These are phyloP conservation scores for Pneumocystis carinii DNA, from an alignment of 1,139 yeast genomes.

Conservation along the genomic window DNA sequence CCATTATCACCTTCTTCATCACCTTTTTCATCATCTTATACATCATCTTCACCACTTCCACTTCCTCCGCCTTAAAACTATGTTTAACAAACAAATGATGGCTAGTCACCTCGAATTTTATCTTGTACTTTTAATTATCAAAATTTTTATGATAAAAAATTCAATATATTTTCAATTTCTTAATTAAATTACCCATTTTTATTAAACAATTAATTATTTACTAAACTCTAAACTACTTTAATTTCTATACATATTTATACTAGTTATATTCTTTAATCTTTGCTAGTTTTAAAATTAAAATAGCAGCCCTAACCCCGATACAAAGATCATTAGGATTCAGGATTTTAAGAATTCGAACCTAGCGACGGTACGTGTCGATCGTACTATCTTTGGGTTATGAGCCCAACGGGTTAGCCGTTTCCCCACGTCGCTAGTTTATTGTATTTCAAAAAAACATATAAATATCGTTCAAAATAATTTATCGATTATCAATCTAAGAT, in stretches of 20 bases:
- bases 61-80: not conserved
- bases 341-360: not conserved
- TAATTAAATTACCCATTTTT: too few species aligned
- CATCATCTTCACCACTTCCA: not conserved
- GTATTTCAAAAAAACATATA: not conserved
- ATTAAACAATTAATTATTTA: too few species aligned
- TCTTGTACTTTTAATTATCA: not conserved
- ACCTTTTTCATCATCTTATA: not conserved
- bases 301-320: not conserved
- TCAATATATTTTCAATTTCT: too few species aligned
- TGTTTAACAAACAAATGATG: not conserved
- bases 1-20: not conserved
- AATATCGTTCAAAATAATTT: not conserved
- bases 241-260: not conserved
- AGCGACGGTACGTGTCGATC: slow-evolving; percentile 4
- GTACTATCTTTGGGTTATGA: slow-evolving; percentile 3
- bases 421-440: not conserved
- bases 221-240: too few species aligned
- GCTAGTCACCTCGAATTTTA: not conserved
- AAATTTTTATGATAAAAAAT: not conserved
- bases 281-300: too few species aligned
- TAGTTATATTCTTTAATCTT: not conserved
- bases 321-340: not conserved
- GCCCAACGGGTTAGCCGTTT: slow-evolving; percentile 4
- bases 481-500: not conserved